Percentiles rank a stretch among this genome's conserved stretches.
Evolutionary conservation across 371 early-diverging fungal species (phyloP).

Genomic region (Conidiobolus incongruus): DNA sequence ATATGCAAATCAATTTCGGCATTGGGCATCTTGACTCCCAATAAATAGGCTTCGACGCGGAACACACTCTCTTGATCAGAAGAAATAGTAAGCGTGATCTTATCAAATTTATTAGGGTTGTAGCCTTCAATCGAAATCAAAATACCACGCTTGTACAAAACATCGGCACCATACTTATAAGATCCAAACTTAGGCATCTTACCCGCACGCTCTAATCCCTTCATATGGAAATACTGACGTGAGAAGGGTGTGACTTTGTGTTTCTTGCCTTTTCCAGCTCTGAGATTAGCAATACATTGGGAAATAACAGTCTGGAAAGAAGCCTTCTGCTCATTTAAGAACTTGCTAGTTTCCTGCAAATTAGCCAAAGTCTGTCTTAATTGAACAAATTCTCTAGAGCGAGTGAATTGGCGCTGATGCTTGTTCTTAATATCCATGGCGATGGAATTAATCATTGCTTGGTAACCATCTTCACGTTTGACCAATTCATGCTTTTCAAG

Average conservation of each 20-base stretch:
- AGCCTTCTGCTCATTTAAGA: constrained; percentile 62
- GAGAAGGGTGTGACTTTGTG: constrained; percentile 67
- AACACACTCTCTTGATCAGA: constrained; percentile 83
- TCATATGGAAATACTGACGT: constrained; percentile 79
- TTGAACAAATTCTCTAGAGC: constrained; percentile 42
- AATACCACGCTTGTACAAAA: constrained; percentile 79
- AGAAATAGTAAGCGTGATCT: constrained; percentile 72
- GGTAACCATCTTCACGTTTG: constrained; percentile 29
- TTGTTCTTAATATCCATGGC: constrained; percentile 84
- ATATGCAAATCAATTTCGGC: constrained; percentile 65
- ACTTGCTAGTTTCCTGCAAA: constrained; percentile 56
- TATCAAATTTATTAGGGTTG: constrained; percentile 62
- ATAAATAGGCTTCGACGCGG: constrained; percentile 54
- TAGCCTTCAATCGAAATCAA: constrained; percentile 60
- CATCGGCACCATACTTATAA: constrained; percentile 88
- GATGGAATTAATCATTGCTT: constrained; percentile 76
- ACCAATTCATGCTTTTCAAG: constrained; percentile 45
- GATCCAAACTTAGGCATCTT: constrained; percentile 90
- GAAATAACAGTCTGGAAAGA: constrained; percentile 77
- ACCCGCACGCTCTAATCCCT: constrained; percentile 60
- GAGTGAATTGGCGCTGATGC: constrained; percentile 56
- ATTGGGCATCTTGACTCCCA: constrained; percentile 48
- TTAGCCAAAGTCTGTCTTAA: constrained; percentile 54
- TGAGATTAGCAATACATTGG: constrained; percentile 67
- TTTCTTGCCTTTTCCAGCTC: constrained; percentile 53